These are phyloP conservation scores for Crithidia thermophila DNA, from an alignment of 208 protist genomes.

Conservation along the genomic window DNA sequence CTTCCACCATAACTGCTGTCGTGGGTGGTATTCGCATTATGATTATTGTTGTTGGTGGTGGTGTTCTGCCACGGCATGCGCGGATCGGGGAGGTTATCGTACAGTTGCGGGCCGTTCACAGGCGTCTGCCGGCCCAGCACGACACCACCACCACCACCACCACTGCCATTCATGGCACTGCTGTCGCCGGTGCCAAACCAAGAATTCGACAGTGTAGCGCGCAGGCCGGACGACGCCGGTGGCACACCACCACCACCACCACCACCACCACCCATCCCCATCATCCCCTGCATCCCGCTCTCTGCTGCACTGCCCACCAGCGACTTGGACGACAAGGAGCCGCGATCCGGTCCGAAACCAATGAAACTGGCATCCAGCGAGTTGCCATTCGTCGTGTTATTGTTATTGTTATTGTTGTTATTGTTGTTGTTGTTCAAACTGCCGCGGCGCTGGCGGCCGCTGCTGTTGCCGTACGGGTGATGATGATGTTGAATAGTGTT, in stretches of 20 bases:
- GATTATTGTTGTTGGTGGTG: not conserved
- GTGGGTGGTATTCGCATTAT: too few species aligned
- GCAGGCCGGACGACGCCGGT: not conserved
- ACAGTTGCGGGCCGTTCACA: too few species aligned
- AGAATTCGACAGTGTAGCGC: not conserved
- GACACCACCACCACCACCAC: too few species aligned
- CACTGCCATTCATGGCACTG: not conserved
- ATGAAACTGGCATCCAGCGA: slow-evolving; percentile 4
- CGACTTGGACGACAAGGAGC: slow-evolving; percentile 4
- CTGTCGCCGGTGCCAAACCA: slow-evolving; percentile 4
- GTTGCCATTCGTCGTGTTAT: too few species aligned
- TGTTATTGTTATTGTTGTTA: too few species aligned
- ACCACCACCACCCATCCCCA: not conserved
- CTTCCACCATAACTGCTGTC: too few species aligned
- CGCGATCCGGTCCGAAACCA: slow-evolving; percentile 7
- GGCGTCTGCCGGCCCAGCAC: too few species aligned
- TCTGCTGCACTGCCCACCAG: not conserved
- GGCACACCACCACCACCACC: not conserved
- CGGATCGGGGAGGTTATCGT: not conserved
- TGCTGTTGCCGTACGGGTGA: too few species aligned
- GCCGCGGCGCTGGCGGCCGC: too few species aligned
- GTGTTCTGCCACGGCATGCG: not conserved
- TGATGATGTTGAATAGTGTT: too few species aligned
- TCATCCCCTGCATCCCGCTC: not conserved
- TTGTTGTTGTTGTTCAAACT: too few species aligned